Evolutionary conservation across 169 alveolate species (phyloP), one percentile per base, ranked within the genome.

Genomic region (Eimeria necatrix): DNA sequence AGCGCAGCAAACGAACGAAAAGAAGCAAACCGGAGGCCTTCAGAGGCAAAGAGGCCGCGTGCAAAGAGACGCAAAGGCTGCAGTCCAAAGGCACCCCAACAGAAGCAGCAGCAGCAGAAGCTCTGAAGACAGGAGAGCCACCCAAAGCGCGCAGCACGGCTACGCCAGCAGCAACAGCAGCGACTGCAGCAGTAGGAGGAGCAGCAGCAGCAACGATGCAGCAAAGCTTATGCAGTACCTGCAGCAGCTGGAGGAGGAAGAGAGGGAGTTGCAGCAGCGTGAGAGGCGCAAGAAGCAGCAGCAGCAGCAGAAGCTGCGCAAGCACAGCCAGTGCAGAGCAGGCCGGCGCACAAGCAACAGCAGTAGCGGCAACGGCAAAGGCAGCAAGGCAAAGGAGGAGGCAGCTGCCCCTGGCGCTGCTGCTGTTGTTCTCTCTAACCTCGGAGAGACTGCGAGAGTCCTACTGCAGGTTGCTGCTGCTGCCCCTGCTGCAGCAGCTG

Each of bases 381-480:
- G 78, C 78, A 12, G 46, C 78, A 12, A n/a, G 2, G 32, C 12
- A 12, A 68, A n/a, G 46, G 78, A 68, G n/a, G 78, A n/a, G 32
- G 78, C 9, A 24, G 78, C 12, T 16, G 14, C 78, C 9, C 78
- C 46, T 10, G 32, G 78, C 46, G 46, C 46, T 18, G 78, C 78
- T 68, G 78, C 78, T n/a, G 78, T 68, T 18, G 78, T 68, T n/a
- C 78, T 68, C 14, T 68, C 78, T 7, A 68, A 68, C 78, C n/a
- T 68, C 41, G 78, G 78, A 24, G 78, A 68, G 78, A 68, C 78
- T 18, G 78, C 78, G 41, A 12, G 78, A 10, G 78, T 3, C 14
- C 78, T 68, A 24, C 78, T 68, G 78, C 78, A 68, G 32, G 78
- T n/a, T 68, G 78, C 78, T n/a, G 78, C 78, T 68, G 78, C 78